Evolutionary conservation across 2,329 filamentous ascomycete genomes (phyloP).

Genomic region (Exophiala calicioides): DNA sequence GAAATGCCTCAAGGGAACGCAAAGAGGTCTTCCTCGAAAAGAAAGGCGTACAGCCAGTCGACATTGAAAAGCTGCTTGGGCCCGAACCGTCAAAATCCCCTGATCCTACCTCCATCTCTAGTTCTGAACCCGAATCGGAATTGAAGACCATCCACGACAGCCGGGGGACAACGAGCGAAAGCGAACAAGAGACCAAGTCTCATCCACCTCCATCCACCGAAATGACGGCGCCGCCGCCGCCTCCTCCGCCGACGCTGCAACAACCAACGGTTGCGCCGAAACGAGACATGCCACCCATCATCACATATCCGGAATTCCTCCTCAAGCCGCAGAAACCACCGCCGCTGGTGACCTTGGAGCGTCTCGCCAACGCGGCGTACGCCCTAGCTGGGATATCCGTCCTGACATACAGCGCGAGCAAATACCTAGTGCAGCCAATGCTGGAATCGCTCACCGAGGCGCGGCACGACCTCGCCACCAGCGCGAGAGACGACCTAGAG

Average conservation of each 20-base stretch:
- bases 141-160: constrained; percentile 32
- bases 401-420: constrained; percentile 52
- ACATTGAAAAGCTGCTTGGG: constrained; percentile 68
- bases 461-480: constrained; percentile 58
- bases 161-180: constrained; percentile 8
- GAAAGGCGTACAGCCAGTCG: constrained; percentile 69
- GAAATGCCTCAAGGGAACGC: constrained; percentile 66
- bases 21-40: constrained; percentile 75
- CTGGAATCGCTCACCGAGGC: constrained; percentile 49
- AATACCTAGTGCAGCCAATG: constrained; percentile 27
- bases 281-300: constrained; percentile 59
- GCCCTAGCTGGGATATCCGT: constrained; percentile 57
- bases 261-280: constrained; percentile 25
- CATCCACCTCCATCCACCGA: too few relatives aligned
- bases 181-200: constrained; percentile 3
- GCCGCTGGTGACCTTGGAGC: constrained; percentile 60
- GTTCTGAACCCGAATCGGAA: constrained; percentile 18
- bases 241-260: too few relatives aligned
- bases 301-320: constrained; percentile 68
- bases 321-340: constrained; percentile 60
- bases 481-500: constrained; percentile 53
- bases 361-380: constrained; percentile 59
- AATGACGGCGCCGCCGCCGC: too few relatives aligned
- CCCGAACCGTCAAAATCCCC: constrained; percentile 35
- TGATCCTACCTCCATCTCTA: neutral